phyloP scores from a whole-genome alignment of 345 rosid species.

The Heritiera littoralis region DNA sequence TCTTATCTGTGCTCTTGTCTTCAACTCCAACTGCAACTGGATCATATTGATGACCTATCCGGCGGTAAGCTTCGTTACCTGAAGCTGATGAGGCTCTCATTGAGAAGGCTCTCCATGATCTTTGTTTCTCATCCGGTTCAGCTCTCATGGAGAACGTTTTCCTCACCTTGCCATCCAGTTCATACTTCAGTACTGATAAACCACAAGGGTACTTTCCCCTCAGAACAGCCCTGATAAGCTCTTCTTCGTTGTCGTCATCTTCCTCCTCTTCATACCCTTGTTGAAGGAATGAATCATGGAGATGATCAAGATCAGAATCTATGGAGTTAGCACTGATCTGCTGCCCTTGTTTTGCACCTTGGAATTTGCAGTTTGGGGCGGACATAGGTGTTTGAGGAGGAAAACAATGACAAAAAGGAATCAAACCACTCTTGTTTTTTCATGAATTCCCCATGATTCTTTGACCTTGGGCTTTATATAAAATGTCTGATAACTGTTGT shows the following conservation, averaged over 20 bases:
- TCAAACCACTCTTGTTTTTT: not conserved
- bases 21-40: not conserved
- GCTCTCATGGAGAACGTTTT: slow-evolving; percentile 19
- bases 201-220: not conserved
- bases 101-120: slow-evolving; percentile 10
- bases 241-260: not conserved
- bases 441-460: not conserved
- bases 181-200: not conserved
- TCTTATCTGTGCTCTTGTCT: not conserved
- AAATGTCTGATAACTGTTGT: not conserved
- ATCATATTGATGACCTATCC: slow-evolving; percentile 11
- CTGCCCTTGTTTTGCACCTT: not conserved
- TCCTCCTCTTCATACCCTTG: slow-evolving; percentile 7
- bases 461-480: not conserved
- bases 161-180: slow-evolving; percentile 7
- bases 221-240: not conserved
- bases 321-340: not conserved
- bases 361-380: slow-evolving; percentile 11
- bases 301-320: slow-evolving; percentile 4
- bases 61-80: not conserved
- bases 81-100: slow-evolving; percentile 17
- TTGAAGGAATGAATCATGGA: slow-evolving; percentile 17
- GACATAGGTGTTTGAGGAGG: slow-evolving; percentile 3
- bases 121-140: not conserved
- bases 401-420: not conserved